Percentiles rank a stretch among this genome's conserved stretches.
phyloP scores from a whole-genome alignment of 1,284 basidiomycete genomes.

The Trametes polyzona region DNA sequence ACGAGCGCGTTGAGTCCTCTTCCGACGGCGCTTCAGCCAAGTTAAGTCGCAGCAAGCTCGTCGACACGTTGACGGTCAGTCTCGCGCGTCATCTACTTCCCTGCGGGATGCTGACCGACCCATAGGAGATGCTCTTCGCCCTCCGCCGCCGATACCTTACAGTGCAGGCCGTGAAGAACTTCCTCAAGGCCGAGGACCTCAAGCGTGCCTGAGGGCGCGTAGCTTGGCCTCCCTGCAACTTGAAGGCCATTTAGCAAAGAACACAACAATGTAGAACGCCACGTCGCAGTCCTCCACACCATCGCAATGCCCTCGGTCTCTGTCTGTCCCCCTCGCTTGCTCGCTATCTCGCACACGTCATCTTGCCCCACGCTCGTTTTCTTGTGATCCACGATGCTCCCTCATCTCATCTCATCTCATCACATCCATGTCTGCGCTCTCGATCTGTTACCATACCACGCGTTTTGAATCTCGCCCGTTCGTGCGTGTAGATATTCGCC shows the following conservation, averaged over 20 bases:
- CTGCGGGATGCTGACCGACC: not conserved
- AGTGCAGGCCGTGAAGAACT: not conserved
- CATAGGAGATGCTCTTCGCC: not conserved
- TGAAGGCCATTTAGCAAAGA: not conserved
- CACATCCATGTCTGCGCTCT: not conserved
- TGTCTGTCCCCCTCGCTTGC: not conserved
- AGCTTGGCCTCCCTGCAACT: too few relatives aligned
- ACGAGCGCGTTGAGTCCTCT: not conserved
- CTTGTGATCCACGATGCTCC: too few relatives aligned
- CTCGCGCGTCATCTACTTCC: too few relatives aligned
- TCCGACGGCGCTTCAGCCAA: not conserved
- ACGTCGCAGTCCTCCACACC: not conserved
- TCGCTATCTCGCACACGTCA: not conserved
- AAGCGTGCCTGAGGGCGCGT: not conserved
- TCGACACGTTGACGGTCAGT: not conserved
- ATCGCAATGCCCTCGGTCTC: not conserved
- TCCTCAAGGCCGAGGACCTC: not conserved
- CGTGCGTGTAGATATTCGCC: not conserved
- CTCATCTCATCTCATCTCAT: not conserved
- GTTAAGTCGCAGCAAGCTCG: not conserved
- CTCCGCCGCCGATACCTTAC: conserved; percentile 1
- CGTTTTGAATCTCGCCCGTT: not conserved
- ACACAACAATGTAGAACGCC: not conserved
- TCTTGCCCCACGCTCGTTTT: not conserved
- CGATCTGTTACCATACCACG: not conserved